A percentile compares a stretch with the other conserved stretches of the same genome.
Evolutionary conservation across 768 basidiomycete genomes (phyloP).

Genomic region (Suillus subluteus): DNA sequence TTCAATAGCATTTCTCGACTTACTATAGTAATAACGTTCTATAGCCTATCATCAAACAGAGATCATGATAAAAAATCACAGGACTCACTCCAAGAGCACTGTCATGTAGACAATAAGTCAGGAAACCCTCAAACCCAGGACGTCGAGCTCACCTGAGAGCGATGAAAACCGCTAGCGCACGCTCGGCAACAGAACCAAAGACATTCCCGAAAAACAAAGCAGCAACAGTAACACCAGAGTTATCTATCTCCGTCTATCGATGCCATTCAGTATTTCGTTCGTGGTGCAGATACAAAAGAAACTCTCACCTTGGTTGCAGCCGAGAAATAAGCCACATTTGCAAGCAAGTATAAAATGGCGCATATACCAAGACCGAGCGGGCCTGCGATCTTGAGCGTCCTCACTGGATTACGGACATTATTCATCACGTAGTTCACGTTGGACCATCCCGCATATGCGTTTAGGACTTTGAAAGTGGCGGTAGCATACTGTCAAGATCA

Average conservation of each 20-base stretch:
- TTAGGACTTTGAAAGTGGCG: constrained; percentile 61
- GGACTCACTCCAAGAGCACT: constrained; percentile 41
- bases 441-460: constrained; percentile 54
- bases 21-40: constrained; percentile 39
- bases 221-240: constrained; percentile 59
- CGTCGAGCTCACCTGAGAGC: constrained; percentile 49
- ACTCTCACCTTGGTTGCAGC: constrained; percentile 27
- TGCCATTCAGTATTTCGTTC: not conserved
- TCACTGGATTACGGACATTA: constrained; percentile 60
- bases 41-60: not conserved
- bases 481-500: constrained; percentile 55
- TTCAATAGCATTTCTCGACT: constrained; percentile 6
- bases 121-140: not conserved
- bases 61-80: not conserved
- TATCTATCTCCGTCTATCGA: constrained; percentile 45
- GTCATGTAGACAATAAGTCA: not conserved
- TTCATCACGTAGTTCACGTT: constrained; percentile 63
- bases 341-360: constrained; percentile 54
- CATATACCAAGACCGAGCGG: constrained; percentile 61
- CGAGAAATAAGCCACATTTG: constrained; percentile 62
- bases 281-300: not conserved
- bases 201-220: constrained; percentile 62
- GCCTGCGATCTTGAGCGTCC: constrained; percentile 64
- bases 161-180: constrained; percentile 58
- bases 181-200: constrained; percentile 55